Evolutionary conservation across 1,139 yeast genomes (phyloP).

Genomic region (Suhomyces coccinellae): DNA sequence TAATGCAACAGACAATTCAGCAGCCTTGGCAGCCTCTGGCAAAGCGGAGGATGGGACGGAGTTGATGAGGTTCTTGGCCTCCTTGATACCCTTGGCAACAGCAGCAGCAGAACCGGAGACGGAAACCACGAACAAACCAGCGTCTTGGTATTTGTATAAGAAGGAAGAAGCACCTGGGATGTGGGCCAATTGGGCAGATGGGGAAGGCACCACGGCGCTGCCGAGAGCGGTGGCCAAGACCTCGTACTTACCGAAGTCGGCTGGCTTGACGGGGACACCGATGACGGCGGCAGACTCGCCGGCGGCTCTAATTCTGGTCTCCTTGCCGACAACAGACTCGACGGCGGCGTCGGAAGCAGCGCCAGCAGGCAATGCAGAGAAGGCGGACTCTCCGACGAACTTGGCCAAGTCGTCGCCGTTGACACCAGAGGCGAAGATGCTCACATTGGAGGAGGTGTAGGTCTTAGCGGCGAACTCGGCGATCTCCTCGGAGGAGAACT

Average conservation of each 20-base stretch:
- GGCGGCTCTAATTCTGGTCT: constrained; percentile 67
- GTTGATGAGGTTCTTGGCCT: constrained; percentile 57
- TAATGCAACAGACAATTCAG: constrained; percentile 48
- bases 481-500: constrained; percentile 65
- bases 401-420: constrained; percentile 65
- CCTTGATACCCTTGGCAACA: constrained; percentile 63
- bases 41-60: constrained; percentile 39
- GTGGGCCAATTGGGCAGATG: constrained; percentile 47
- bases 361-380: constrained; percentile 64
- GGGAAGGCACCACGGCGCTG: constrained; percentile 55
- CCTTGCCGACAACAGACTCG: constrained; percentile 61
- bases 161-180: constrained; percentile 60
- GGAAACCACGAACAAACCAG: constrained; percentile 75
- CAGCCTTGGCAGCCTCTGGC: constrained; percentile 44
- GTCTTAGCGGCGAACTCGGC: constrained; percentile 65
- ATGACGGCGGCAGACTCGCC: constrained; percentile 75
- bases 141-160: constrained; percentile 70
- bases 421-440: constrained; percentile 75
- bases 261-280: constrained; percentile 73
- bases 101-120: constrained; percentile 62
- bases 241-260: constrained; percentile 68
- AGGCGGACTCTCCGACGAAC: constrained; percentile 67
- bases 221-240: constrained; percentile 75
- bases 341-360: constrained; percentile 47
- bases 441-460: constrained; percentile 70